These are phyloP conservation scores for Plicaturopsis crispa DNA, from an alignment of 768 basidiomycete species.

Conservation along the genomic window DNA sequence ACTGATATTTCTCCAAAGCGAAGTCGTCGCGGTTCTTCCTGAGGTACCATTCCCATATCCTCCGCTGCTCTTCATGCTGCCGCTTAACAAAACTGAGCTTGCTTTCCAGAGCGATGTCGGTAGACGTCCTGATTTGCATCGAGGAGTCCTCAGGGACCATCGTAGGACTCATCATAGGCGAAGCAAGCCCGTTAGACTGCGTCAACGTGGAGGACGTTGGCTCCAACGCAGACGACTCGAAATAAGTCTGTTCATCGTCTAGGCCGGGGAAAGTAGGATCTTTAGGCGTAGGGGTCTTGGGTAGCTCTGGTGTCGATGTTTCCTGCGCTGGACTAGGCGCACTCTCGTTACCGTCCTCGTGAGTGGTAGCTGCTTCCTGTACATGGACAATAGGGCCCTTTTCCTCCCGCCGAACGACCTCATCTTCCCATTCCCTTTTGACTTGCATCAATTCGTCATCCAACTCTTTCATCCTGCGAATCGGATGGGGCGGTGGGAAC, in stretches of 20 bases:
- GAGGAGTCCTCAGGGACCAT: constrained; percentile 26
- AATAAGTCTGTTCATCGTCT: not conserved
- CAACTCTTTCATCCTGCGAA: constrained; percentile 81
- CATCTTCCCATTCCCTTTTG: constrained; percentile 82
- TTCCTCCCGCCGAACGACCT: constrained; percentile 73
- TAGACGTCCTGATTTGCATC: constrained; percentile 47
- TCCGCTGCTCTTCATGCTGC: constrained; percentile 80
- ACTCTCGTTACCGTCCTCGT: constrained; percentile 6
- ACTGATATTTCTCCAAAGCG: constrained; percentile 89
- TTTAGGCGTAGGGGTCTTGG: constrained; percentile 20
- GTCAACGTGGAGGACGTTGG: not conserved
- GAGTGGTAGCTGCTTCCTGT: constrained; percentile 35
- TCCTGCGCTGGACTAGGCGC: too few species aligned
- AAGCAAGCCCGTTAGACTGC: not conserved
- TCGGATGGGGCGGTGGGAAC: constrained; percentile 87
- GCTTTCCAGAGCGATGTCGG: constrained; percentile 73
- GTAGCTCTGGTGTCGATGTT: constrained; percentile 7
- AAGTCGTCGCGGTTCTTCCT: constrained; percentile 83
- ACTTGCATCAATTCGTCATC: constrained; percentile 68
- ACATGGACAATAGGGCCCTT: constrained; percentile 34
- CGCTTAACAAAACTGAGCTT: constrained; percentile 61
- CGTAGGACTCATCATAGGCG: constrained; percentile 11
- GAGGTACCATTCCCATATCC: constrained; percentile 94
- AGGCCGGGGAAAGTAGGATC: not conserved
- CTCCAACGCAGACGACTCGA: not conserved